Conservation (phyloP, 2,329 filamentous ascomycete species). For the Calonectria leucothoes region DNA sequence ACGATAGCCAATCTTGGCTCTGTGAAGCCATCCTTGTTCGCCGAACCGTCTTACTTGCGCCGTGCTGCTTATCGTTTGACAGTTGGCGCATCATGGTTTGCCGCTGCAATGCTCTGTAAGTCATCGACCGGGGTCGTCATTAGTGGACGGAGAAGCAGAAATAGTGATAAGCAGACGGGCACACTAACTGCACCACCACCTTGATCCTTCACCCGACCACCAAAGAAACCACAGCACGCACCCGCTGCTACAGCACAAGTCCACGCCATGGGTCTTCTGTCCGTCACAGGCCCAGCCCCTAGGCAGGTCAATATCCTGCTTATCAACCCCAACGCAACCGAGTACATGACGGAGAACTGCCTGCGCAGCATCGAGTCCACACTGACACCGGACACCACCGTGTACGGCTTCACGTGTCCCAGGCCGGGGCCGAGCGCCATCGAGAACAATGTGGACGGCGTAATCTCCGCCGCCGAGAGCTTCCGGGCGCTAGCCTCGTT, state of each 20-base stretch:
- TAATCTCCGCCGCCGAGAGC: background rate
- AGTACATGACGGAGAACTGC: constrained; percentile 6
- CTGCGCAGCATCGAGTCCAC: background rate
- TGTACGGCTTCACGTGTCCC: constrained; percentile 1
- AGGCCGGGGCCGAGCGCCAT: background rate
- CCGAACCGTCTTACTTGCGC: background rate
- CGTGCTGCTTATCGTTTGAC: background rate
- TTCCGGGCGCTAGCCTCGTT: background rate
- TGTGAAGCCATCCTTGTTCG: background rate
- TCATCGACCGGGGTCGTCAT: background rate
- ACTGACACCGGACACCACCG: background rate
- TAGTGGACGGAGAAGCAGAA: background rate
- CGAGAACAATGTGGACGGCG: constrained; percentile 5
- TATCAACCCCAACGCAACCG: constrained; percentile 11
- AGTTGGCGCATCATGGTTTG: background rate
- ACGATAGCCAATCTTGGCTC: background rate
- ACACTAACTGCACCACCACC: background rate
- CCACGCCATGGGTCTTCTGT: background rate
- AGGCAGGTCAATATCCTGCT: constrained; percentile 5
- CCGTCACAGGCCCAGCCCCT: background rate
- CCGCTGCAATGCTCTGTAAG: background rate
- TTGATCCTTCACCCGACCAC: background rate
- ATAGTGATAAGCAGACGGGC: background rate
- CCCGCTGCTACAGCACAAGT: background rate
- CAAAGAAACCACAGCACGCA: background rate